These are phyloP conservation scores for Chytridium lagenaria DNA, from an alignment of 371 early-diverging fungal species.

Conservation along the genomic window DNA sequence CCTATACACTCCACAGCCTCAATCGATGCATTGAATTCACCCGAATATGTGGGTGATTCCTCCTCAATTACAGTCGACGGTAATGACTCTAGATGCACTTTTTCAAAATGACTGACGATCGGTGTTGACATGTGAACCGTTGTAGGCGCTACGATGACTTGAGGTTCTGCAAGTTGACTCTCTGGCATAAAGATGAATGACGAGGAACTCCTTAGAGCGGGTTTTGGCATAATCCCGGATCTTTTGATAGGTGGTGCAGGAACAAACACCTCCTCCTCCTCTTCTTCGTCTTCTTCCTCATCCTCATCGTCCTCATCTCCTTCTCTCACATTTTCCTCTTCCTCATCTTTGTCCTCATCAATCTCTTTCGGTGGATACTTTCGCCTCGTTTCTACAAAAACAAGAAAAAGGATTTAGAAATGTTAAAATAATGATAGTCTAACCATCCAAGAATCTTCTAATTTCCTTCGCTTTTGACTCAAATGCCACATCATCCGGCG, in stretches of 20 bases:
- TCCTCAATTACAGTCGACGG: too few species aligned
- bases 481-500: slow-evolving; percentile 45
- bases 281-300: slow-evolving; percentile 3
- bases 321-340: not conserved
- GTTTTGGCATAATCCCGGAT: not conserved
- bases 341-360: too few species aligned
- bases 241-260: not conserved
- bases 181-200: not conserved
- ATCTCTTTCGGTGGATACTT: too few species aligned
- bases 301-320: slow-evolving; percentile 17
- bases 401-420: not conserved
- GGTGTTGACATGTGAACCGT: too few species aligned
- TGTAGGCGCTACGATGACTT: too few species aligned
- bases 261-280: slow-evolving; percentile 6
- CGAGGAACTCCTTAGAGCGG: not conserved
- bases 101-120: too few species aligned
- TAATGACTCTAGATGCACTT: too few species aligned
- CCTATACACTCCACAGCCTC: too few species aligned
- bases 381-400: too few species aligned
- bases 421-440: slow-evolving; percentile 8
- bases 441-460: slow-evolving; percentile 31
- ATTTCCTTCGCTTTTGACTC: slow-evolving; percentile 46
- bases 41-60: too few species aligned
- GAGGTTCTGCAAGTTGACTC: too few species aligned
- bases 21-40: too few species aligned